phyloP scores from a whole-genome alignment of 331 rosid species.

The Malus hybrid region DNA sequence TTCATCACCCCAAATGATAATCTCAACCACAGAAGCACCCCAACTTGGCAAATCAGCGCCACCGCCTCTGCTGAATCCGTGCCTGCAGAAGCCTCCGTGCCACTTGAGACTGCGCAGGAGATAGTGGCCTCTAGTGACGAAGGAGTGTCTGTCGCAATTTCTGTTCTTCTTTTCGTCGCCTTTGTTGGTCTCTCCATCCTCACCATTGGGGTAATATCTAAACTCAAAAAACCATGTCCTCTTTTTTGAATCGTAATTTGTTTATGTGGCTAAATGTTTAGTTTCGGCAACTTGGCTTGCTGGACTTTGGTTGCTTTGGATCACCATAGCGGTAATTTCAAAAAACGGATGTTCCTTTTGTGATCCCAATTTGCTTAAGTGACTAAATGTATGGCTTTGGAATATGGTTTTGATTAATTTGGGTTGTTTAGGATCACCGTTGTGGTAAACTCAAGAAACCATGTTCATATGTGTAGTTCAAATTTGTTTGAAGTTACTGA shows the following conservation, averaged over 20 bases:
- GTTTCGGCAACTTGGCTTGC: no score
- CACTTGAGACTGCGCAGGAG: conserved; percentile 41
- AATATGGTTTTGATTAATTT: background rate
- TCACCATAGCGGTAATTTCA: no score
- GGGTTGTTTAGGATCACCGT: background rate
- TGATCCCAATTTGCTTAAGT: no score
- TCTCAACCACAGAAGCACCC: conserved; percentile 2
- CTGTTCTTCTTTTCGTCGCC: conserved; percentile 58
- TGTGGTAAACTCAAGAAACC: no score
- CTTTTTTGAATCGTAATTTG: background rate
- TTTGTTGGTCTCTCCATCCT: conserved; percentile 66
- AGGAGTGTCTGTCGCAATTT: conserved; percentile 35
- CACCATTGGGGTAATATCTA: conserved; percentile 62
- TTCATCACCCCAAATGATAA: conserved; percentile 17
- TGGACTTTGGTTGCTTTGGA: no score
- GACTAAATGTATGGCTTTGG: background rate
- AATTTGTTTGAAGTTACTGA: background rate
- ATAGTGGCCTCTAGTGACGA: conserved; percentile 32
- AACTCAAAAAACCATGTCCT: background rate
- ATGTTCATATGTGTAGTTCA: background rate
- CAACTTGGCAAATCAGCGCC: conserved; percentile 25
- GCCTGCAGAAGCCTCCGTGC: conserved; percentile 24
- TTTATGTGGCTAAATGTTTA: no score
- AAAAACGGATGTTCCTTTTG: no score
- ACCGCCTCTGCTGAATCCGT: conserved; percentile 27